Conservation (phyloP, 2,329 filamentous ascomycete genomes). For the Ophiostoma pallidulum region DNA sequence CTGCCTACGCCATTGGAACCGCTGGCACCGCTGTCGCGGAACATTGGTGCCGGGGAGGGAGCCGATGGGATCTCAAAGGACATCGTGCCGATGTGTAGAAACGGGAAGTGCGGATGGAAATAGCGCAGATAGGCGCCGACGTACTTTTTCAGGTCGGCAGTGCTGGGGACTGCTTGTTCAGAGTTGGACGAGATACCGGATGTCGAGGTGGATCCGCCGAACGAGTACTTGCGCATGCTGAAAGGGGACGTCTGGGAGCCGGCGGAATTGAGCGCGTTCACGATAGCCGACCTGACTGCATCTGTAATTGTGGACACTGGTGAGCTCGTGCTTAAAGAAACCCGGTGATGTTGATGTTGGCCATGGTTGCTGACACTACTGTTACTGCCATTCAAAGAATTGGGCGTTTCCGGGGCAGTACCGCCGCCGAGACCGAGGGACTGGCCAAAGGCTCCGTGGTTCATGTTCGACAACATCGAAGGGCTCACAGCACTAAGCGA, state of each 20-base stretch:
- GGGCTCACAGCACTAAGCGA: slow-evolving; percentile 66
- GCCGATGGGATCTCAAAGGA: slow-evolving; percentile 63
- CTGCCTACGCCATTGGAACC: slow-evolving; percentile 46
- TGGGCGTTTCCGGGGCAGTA: slow-evolving; percentile 60
- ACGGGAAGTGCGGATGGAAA: slow-evolving; percentile 92
- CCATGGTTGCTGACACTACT: slow-evolving; percentile 11
- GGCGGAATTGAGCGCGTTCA: slow-evolving; percentile 42
- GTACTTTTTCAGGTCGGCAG: slow-evolving; percentile 79
- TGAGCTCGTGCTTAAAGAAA: slow-evolving; percentile 35
- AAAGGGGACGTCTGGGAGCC: slow-evolving; percentile 43
- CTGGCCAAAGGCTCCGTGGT: slow-evolving; percentile 52
- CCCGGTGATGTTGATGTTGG: slow-evolving; percentile 33
- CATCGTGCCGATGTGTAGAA: slow-evolving; percentile 82
- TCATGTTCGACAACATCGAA: slow-evolving; percentile 57
- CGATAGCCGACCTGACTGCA: slow-evolving; percentile 51
- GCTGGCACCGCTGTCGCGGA: slow-evolving; percentile 41
- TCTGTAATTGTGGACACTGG: slow-evolving; percentile 57
- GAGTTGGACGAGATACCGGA: slow-evolving; percentile 42
- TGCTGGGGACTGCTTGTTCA: slow-evolving; percentile 59
- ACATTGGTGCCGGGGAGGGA: slow-evolving; percentile 46
- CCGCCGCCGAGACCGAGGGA: slow-evolving; percentile 48
- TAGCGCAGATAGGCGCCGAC: slow-evolving; percentile 83
- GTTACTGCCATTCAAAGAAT: slow-evolving; percentile 56
- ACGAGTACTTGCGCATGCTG: slow-evolving; percentile 55
- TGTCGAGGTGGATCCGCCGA: slow-evolving; percentile 45